A percentile compares a stretch with the other conserved stretches of the same genome.
Conservation (phyloP, 805 yeast species). For the Pichia occidentalis region DNA sequence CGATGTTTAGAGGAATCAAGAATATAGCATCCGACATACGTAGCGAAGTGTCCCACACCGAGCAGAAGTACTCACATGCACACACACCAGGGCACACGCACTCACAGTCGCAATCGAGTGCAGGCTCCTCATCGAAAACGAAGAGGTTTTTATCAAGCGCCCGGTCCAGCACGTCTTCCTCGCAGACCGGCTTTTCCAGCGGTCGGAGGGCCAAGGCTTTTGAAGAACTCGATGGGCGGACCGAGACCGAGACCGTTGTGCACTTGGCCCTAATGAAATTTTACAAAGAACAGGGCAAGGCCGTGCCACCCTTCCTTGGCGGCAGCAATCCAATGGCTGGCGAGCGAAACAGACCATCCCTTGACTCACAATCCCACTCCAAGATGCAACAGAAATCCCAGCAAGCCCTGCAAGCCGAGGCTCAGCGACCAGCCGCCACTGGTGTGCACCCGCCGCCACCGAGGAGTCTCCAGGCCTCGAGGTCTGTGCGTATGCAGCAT, state of each 20-base stretch:
- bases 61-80: too few relatives aligned
- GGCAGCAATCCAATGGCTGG: too few relatives aligned
- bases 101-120: slow-evolving; percentile 2
- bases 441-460: too few relatives aligned
- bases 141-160: slow-evolving; percentile 4
- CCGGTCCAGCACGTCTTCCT: neutral
- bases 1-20: slow-evolving; percentile 18
- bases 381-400: too few relatives aligned
- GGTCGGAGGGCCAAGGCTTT: neutral
- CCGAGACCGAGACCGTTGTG: slow-evolving; percentile 30
- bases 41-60: slow-evolving; percentile 4
- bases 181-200: neutral
- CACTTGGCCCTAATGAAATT: slow-evolving; percentile 27
- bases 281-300: slow-evolving; percentile 19
- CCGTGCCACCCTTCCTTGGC: slow-evolving; percentile 22
- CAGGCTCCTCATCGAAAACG: slow-evolving; percentile 2
- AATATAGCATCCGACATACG: slow-evolving; percentile 17
- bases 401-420: too few relatives aligned
- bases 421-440: too few relatives aligned
- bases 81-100: neutral
- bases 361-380: too few relatives aligned
- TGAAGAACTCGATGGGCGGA: slow-evolving; percentile 29
- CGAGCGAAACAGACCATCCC: too few relatives aligned
- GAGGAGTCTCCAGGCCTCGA: too few relatives aligned
- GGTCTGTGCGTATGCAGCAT: too few relatives aligned